Conservation (phyloP, 1,284 basidiomycete species). For the Leccinum variabile region DNA sequence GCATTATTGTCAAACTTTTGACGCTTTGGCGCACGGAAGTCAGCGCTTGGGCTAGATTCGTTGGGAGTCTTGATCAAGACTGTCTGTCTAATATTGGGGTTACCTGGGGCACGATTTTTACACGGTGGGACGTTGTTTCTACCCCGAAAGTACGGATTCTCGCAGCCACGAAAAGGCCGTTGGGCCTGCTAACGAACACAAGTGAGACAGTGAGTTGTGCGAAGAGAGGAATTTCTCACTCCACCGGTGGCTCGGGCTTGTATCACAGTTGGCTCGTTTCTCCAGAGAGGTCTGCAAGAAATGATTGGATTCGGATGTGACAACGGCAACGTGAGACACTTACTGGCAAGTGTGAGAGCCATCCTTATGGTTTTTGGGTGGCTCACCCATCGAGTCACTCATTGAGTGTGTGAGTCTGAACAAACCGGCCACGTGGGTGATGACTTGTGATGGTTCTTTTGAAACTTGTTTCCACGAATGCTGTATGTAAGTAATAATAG, state of each 20-base stretch:
- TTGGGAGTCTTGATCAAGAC: constrained; percentile 15
- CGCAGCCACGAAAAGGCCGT: constrained; percentile 3
- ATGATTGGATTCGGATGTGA: neutral
- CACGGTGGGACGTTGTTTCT: constrained; percentile 1
- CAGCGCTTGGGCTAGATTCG: neutral
- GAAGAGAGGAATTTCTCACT: constrained; percentile 18
- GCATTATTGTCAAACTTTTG: constrained; percentile 9
- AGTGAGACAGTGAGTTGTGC: constrained; percentile 12
- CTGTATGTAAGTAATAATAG: neutral
- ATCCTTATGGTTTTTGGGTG: constrained; percentile 29
- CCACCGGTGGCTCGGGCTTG: constrained; percentile 8
- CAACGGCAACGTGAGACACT: constrained; percentile 9
- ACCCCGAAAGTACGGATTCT: constrained; percentile 22
- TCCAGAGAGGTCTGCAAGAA: constrained; percentile 18
- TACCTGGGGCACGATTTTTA: constrained; percentile 15
- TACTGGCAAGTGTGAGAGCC: constrained; percentile 30
- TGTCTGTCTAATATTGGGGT: constrained; percentile 28
- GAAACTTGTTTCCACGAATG: neutral
- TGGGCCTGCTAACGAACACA: constrained; percentile 13
- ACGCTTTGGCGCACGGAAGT: constrained; percentile 21
- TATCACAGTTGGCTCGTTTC: constrained; percentile 27
- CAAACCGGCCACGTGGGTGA: too few relatives aligned
- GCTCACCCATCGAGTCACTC: constrained; percentile 5
- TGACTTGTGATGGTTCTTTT: neutral
- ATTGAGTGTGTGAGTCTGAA: too few relatives aligned